Conservation (phyloP, 257 asterid species). For the Forsythia viridissima region DNA sequence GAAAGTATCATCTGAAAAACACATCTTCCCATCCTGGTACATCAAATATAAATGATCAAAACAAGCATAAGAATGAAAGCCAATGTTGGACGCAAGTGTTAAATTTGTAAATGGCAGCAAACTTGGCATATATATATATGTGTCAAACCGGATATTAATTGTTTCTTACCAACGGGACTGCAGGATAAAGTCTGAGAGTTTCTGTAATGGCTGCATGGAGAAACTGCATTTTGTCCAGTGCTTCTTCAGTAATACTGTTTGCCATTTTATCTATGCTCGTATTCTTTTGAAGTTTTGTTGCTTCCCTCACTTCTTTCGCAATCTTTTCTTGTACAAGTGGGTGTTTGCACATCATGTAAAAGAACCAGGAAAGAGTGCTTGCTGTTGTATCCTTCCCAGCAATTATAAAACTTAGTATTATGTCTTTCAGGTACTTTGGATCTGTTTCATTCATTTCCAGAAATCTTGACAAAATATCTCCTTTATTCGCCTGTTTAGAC, state of each 20-base stretch:
- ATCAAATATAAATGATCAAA: not conserved
- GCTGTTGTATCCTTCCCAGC: constrained; percentile 70
- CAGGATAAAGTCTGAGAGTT: constrained; percentile 60
- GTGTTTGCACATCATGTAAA: constrained; percentile 56
- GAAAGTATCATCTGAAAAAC: constrained; percentile 48
- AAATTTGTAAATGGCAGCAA: not conserved
- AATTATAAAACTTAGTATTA: constrained; percentile 49
- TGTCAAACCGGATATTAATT: not conserved
- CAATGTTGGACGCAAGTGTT: not conserved
- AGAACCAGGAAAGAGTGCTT: constrained; percentile 57
- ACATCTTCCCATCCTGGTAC: constrained; percentile 51
- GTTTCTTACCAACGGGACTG: constrained; percentile 49
- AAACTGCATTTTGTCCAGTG: constrained; percentile 56
- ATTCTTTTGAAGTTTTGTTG: constrained; percentile 17
- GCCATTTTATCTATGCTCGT: constrained; percentile 34
- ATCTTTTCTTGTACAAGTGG: constrained; percentile 54
- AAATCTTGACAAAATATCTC: constrained; percentile 56
- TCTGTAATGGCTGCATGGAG: constrained; percentile 60
- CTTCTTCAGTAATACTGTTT: constrained; percentile 34
- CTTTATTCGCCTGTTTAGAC: constrained; percentile 39
- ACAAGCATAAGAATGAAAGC: not conserved
- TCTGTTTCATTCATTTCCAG: constrained; percentile 41
- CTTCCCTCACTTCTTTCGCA: constrained; percentile 41
- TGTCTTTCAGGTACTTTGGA: constrained; percentile 46
- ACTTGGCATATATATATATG: too few species aligned